Base-by-base conservation (phyloP, 495 filamentous ascomycete species). In the Penicillium samsonianum region DNA sequence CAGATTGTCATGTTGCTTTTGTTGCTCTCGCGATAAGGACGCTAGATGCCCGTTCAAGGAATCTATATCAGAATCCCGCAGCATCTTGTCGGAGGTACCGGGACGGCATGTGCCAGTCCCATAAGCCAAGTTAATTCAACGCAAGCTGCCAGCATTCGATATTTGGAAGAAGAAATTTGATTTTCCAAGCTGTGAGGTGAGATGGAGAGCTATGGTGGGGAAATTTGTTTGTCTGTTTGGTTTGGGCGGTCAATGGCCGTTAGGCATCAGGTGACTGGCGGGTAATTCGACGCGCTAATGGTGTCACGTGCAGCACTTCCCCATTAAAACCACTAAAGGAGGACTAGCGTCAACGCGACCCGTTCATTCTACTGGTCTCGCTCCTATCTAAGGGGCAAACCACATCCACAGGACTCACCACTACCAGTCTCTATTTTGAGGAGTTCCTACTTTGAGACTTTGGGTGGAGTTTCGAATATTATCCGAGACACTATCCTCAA, bases 41-140 rank as follows among this genome's bases (percentile, higher is more conserved):
- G 51, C 61, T 16, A 78, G 57, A 22, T 70, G 63, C 22, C 50
- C 57, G 41, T 64, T 67, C 37, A 78, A 52, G 38, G 60, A 64
- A 59, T 70, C 63, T 58, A 76, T 69, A 44, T 78, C 75, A n/a
- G 67, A 53, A 50, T 78, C 72, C 40, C 66, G 53, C n/a, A 75
- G 62, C 73, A 78, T 75, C 30, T 61, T 68, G 63, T 50, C 37
- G 17, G 37, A 48, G 56, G 25, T 44, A 52, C 9, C 43, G 62
- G 65, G 57, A 61, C 60, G 59, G 61, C 66, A 58, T 62, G 51
- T 31, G 66, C 66, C 59, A 57, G 44, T 66, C 64, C 66, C 64
- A 53, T 30, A 40, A 38, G 55, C 42, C 17, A 44, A 26, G 30
- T 33, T 37, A 41, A 40, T 28, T 43, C 33, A 54, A 30, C 16